Base-by-base conservation (phyloP, 2,329 filamentous ascomycete species). In the Periconia digitata region DNA sequence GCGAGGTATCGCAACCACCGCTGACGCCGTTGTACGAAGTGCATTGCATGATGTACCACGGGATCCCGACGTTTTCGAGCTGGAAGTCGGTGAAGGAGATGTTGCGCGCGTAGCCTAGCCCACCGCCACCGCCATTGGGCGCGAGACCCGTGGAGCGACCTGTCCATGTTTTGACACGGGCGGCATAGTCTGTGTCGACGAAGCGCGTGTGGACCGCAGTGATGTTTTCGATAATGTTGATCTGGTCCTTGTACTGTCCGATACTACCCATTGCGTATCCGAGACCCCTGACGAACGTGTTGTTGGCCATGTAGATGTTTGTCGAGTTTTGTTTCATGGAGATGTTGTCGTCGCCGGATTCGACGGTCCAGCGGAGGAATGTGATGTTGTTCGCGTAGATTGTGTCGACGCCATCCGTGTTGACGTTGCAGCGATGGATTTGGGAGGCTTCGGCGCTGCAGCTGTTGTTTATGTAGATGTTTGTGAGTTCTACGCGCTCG, bases 121-220 rank as follows among this genome's bases (percentile, higher is more conserved):
- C 82, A 15, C 79, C 81, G 10, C 81, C 81, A 2, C 80, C 82
- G 15, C 82, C 81, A 53, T 85, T 84, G 1, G 80, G 81, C 1
- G 79, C 79, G 43, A 75, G 78, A 16, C 79, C 77, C 22, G 72
- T 71, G 29, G 72, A 72, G 8, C 76, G 64, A 16, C 78, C 79
- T 0, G 79, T 80, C 82, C 82, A 85, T 0, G 80, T 84, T 69
- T 85, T 84, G 50, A 84, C 62, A 54, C 81, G 81, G n/a, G 72
- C 73, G 1, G 72, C 76, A 51, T 81, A 75, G 1, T 72, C 57
- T 3, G 76, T 80, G 48, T 77, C 72, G 40, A 72, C 54, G 43
- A 75, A 74, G 2, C 67, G 70, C 24, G 82, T 72, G 55, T 82
- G 79, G 8, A 71, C 67, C 1, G 72, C 78, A 5, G 67, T 71